These are phyloP conservation scores for Suhomyces prunicola DNA, from an alignment of 805 yeast genomes.

Conservation along the genomic window DNA sequence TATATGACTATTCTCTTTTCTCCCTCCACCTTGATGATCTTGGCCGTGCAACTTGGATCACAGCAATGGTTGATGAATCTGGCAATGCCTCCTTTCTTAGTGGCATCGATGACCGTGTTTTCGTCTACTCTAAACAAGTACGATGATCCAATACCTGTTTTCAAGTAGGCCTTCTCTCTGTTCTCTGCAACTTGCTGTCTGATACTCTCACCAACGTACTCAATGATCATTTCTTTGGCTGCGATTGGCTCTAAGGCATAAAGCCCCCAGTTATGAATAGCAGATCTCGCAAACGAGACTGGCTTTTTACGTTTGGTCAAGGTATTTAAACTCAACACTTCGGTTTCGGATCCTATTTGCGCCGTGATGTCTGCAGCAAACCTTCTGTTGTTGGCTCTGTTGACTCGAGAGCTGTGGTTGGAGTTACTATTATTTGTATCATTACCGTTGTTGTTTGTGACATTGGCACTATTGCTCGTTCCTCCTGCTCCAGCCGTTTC, in stretches of 20 bases:
- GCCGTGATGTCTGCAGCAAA: slow-evolving; percentile 87
- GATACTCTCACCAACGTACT: slow-evolving; percentile 93
- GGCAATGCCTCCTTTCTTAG: slow-evolving; percentile 96
- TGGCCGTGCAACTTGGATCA: slow-evolving; percentile 96
- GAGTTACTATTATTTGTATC: slow-evolving; percentile 21
- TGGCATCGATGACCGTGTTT: slow-evolving; percentile 93
- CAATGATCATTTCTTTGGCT: slow-evolving; percentile 97
- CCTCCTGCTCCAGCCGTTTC: slow-evolving; percentile 1
- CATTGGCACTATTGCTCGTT: slow-evolving; percentile 1
- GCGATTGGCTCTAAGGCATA: slow-evolving; percentile 94
- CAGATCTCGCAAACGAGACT: slow-evolving; percentile 94
- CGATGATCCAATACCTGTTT: slow-evolving; percentile 93
- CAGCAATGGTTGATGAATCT: slow-evolving; percentile 97
- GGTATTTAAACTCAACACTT: slow-evolving; percentile 78
- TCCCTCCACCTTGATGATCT: slow-evolving; percentile 92
- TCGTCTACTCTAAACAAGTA: slow-evolving; percentile 91
- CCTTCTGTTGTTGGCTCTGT: slow-evolving; percentile 82
- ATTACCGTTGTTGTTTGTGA: slow-evolving; percentile 13
- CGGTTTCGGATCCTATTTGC: slow-evolving; percentile 79
- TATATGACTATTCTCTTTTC: slow-evolving; percentile 91
- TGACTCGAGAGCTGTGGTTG: slow-evolving; percentile 73
- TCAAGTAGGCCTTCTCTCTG: slow-evolving; percentile 78
- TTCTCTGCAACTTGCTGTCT: slow-evolving; percentile 93
- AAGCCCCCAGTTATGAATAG: slow-evolving; percentile 97
- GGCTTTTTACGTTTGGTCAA: slow-evolving; percentile 88